Conservation (phyloP, 2,329 filamentous ascomycete species). For the Lasiodiplodia gonubiensis region DNA sequence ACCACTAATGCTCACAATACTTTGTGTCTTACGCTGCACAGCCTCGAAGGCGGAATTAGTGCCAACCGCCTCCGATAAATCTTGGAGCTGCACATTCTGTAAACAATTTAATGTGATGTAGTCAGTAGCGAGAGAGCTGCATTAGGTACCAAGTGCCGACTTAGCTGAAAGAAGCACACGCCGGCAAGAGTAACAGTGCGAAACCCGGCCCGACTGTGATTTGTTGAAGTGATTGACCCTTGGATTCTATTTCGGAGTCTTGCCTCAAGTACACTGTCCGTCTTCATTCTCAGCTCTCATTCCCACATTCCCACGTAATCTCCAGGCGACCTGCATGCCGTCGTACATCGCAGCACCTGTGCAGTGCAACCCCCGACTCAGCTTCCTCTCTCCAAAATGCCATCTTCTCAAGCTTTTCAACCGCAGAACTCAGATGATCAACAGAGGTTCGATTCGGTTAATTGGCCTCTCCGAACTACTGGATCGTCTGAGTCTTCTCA, state of each 20-base stretch:
- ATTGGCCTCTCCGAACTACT: accelerated
- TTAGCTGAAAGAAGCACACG: no score
- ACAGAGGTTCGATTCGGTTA: neutral
- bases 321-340: no score
- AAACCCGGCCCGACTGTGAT: neutral
- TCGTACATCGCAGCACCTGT: no score
- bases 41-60: neutral
- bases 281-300: neutral
- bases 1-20: no score
- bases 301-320: neutral
- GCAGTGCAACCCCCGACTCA: neutral
- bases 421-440: neutral
- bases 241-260: neutral
- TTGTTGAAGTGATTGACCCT: neutral
- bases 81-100: neutral
- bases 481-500: neutral
- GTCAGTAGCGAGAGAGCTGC: neutral
- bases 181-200: neutral
- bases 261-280: neutral
- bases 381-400: neutral
- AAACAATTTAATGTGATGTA: neutral
- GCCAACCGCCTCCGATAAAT: neutral
- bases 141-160: neutral
- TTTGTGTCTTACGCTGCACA: neutral
- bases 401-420: neutral